Evolutionary conservation across 2,329 filamentous ascomycete genomes (phyloP), one percentile per base, ranked within the genome.

Genomic region (Sporothrix humicola): DNA sequence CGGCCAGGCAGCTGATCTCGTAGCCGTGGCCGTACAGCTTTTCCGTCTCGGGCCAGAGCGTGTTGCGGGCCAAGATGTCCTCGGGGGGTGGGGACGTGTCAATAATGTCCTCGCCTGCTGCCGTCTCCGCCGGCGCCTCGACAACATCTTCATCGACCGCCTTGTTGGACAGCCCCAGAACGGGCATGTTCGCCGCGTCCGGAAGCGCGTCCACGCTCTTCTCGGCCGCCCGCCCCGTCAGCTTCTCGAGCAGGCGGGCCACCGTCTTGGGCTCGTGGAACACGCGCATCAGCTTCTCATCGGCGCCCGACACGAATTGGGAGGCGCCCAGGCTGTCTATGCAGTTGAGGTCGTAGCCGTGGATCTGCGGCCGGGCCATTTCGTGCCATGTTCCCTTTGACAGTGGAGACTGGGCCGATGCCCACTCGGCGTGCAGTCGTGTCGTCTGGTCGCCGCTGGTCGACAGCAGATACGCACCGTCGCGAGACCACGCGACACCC

Each of bases 11-110:
- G 1, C 94, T 97, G 69, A 99, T 95, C 82, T 99, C 96, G 82
- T 98, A 98, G 44, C 96, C 96, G 82, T 99, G 96, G 1, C 96
- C 96, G 82, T 99, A 99, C 1, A 99, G 88, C 84, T 99, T 99
- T 82, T 99, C 96, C 7, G 90, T 90, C 80, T 99, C 96, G 2
- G 96, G 96, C 94, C 95, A 99, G 46, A 99, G 89, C 0, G 96
- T 97, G 81, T 97, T 91, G 9, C 95, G 90, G 31, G 94, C 92
- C 1, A 99, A 89, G 72, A 93, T 91, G 81, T 98, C 96, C 82
- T 99, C 96, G 50, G 59, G n/a, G 8, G 73, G 70, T 4, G 73
- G 71, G 20, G 10, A 3, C 15, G 58, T 6, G 58, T 42, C 58
- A 1, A 37, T 23, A 17, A 37, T 10, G 15, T 59, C 31, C 31